Conservation (phyloP, 1,139 yeast species). For the Saccharomyces hybrid region DNA sequence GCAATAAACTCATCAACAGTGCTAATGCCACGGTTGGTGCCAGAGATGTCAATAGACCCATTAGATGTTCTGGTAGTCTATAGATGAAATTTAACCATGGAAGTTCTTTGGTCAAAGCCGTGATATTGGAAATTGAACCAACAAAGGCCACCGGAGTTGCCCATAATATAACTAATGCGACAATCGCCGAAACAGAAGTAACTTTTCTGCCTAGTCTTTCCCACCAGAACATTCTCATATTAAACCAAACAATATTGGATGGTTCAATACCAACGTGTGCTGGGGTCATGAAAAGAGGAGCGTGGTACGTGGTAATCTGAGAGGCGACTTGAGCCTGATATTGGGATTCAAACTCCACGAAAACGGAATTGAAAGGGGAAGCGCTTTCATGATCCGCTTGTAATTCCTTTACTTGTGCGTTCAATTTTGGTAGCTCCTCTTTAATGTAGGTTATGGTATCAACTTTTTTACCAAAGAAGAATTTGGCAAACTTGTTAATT, state of each 20-base stretch:
- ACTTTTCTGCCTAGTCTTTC: conserved; percentile 57
- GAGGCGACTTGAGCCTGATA: conserved; percentile 84
- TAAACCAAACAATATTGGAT: conserved; percentile 76
- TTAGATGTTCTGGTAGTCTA: conserved; percentile 54
- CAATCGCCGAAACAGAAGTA: conserved; percentile 52
- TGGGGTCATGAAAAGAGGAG: conserved; percentile 55
- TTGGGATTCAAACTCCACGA: conserved; percentile 79
- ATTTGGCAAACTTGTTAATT: conserved; percentile 34
- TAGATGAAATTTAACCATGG: conserved; percentile 65
- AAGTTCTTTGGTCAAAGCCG: conserved; percentile 57
- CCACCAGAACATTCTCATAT: conserved; percentile 79
- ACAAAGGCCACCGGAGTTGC: conserved; percentile 92
- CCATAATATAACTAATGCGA: conserved; percentile 74
- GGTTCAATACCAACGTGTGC: conserved; percentile 68
- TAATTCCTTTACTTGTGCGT: conserved; percentile 51
- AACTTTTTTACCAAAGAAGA: conserved; percentile 73
- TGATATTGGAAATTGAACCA: conserved; percentile 83
- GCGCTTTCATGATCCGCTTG: conserved; percentile 49
- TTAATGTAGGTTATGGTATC: conserved; percentile 70
- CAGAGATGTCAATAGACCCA: conserved; percentile 80
- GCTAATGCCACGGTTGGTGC: conserved; percentile 80
- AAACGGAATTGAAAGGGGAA: conserved; percentile 56
- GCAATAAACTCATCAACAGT: conserved; percentile 71
- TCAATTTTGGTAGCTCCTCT: conserved; percentile 59
- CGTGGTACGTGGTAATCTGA: conserved; percentile 65